Evolutionary conservation across 2,329 filamentous ascomycete species (phyloP), one percentile per base, ranked within the genome.

Genomic region (Aureobasidium zeae): DNA sequence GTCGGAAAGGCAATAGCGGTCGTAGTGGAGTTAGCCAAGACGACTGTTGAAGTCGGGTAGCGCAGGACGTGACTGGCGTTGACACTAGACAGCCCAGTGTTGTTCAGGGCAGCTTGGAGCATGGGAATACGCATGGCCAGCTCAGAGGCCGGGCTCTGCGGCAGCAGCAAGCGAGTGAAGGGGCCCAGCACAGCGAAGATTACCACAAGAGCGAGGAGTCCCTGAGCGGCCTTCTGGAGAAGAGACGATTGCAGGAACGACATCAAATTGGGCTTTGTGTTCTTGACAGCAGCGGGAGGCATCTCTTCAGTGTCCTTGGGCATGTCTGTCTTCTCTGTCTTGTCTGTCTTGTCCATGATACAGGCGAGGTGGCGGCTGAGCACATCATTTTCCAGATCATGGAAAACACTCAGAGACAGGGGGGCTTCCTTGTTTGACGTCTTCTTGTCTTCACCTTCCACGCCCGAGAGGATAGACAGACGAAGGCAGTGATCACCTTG

Each of bases 1-100:
- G 35, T 46, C 3, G 44, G 44, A 19, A 35, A 35, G 5, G 31
- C 28, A 15, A 35, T 8, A 5, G 19, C 36, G 10, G 19, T 46
- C 4, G 44, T 41, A 10, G 31, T 41, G 4, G 22, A 21, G 17
- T 32, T 25, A 3, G 19, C 34, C 5, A 16, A 8, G 16, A 41
- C 15, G 15, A 17, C 19, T 6, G 44, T 42, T 2, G 36, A 19
- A 11, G 31, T 33, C 4, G 44, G 44, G 13, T 46, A 46, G 31
- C 15, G 44, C 17, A 46, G 35, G 13, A 46, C 13, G 6, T 41
- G 21, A 12, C 17, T 37, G n/a, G 43, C 43, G 17, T 46, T 37
- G 29, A 46, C 11, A 24, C 12, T 34, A 11, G 21, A 8, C 10
- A 45, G 19, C 13, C 32, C 43, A 17, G 43, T 38, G 3, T 26